A percentile compares a stretch with the other conserved stretches of the same genome.
Evolutionary conservation across 495 filamentous ascomycete genomes (phyloP).

Genomic region (Aspergillus incahuasiensis): DNA sequence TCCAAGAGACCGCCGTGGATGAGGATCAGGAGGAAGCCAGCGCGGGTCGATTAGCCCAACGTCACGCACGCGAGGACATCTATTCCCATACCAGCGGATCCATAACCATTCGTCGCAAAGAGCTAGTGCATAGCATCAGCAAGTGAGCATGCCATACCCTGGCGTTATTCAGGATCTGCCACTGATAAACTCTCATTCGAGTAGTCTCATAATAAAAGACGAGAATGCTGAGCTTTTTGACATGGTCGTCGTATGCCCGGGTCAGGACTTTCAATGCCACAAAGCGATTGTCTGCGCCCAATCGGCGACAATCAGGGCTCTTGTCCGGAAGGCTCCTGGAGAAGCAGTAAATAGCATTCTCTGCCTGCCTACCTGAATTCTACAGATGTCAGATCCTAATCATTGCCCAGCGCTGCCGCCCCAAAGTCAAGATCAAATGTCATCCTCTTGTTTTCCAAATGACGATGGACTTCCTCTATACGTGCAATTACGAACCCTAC

Average conservation of each 20-base stretch:
- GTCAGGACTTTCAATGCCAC: not conserved
- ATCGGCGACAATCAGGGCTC: not conserved
- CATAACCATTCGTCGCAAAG: not conserved
- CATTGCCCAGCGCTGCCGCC: not conserved
- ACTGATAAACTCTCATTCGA: not conserved
- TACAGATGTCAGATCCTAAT: not conserved
- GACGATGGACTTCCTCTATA: not conserved
- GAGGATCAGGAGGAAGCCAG: not conserved
- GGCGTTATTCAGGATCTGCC: not conserved
- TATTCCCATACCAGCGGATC: too few species aligned
- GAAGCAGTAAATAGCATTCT: not conserved
- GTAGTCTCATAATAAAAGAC: not conserved
- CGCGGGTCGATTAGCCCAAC: not conserved
- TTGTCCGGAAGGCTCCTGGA: not conserved
- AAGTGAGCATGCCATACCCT: not conserved
- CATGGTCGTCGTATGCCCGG: not conserved
- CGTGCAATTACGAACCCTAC: not conserved
- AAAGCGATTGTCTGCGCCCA: conserved; percentile 6
- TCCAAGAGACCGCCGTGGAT: not conserved
- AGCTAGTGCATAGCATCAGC: not conserved
- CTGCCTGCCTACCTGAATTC: not conserved
- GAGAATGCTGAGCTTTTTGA: not conserved
- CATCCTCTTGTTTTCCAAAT: conserved; percentile 2
- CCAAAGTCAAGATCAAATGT: not conserved
- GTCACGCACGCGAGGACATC: not conserved